phyloP scores from a whole-genome alignment of 192 early-diverging fungal genomes.

The Coemansia sp. region DNA sequence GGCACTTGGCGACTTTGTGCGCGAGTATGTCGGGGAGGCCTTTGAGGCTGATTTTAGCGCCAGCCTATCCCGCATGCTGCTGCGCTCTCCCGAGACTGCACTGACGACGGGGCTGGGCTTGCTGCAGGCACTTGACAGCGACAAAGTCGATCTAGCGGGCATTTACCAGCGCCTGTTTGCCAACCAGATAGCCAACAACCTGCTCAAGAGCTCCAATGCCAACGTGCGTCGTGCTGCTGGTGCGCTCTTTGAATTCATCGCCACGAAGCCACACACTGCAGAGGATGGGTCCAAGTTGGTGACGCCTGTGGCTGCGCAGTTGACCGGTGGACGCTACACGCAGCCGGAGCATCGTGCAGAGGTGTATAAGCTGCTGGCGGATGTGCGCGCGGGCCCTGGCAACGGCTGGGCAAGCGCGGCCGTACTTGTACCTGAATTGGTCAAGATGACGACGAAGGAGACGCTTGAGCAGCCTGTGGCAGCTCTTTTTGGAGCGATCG shows the following conservation, averaged over 20 bases:
- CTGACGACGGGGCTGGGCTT: constrained; percentile 60
- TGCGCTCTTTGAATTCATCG: constrained; percentile 24
- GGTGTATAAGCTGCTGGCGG: constrained; percentile 57
- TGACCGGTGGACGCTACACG: constrained; percentile 55
- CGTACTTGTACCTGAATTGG: constrained; percentile 58
- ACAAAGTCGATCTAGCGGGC: constrained; percentile 52
- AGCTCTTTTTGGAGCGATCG: constrained; percentile 59
- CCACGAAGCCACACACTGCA: constrained; percentile 20
- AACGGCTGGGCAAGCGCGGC: constrained; percentile 35
- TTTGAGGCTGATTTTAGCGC: constrained; percentile 60
- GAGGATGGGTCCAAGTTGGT: constrained; percentile 13
- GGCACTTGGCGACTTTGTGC: constrained; percentile 61
- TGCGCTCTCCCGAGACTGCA: constrained; percentile 83
- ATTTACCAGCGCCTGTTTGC: constrained; percentile 62
- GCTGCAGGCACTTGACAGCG: constrained; percentile 55
- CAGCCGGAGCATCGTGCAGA: constrained; percentile 67
- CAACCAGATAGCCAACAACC: constrained; percentile 27
- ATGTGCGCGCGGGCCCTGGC: constrained; percentile 22
- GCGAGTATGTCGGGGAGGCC: constrained; percentile 48
- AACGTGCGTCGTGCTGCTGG: constrained; percentile 22
- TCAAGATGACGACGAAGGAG: constrained; percentile 73
- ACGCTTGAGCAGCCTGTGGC: constrained; percentile 65
- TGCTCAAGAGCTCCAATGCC: constrained; percentile 37
- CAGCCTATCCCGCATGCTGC: constrained; percentile 67
- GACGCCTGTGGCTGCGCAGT: constrained; percentile 21